These are phyloP conservation scores for Cryptococcus floricola DNA, from an alignment of 1,284 basidiomycete genomes.

Conservation along the genomic window DNA sequence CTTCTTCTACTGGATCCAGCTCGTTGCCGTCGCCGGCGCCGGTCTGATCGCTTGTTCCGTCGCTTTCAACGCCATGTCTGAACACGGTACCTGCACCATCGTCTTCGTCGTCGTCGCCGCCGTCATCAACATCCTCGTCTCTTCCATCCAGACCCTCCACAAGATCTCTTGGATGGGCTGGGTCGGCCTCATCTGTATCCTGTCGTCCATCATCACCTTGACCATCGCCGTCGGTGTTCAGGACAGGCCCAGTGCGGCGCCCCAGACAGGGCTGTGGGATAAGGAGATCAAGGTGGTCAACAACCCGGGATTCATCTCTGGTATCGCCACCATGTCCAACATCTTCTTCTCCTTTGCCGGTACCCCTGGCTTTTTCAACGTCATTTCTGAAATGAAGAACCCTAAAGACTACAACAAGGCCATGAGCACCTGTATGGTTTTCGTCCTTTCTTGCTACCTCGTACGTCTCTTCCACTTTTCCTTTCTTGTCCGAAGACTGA, in stretches of 20 bases:
- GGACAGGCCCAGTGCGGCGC: conserved; percentile 35
- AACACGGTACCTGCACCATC: conserved; percentile 43
- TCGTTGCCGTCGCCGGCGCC: conserved; percentile 28
- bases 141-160: conserved; percentile 29
- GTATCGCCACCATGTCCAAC: conserved; percentile 40
- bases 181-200: conserved; percentile 31
- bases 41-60: conserved; percentile 39
- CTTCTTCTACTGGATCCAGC: conserved; percentile 28
- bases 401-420: conserved; percentile 28
- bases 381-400: conserved; percentile 48
- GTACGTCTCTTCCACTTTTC: conserved; percentile 19
- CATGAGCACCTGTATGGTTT: conserved; percentile 24
- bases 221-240: conserved; percentile 46
- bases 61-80: conserved; percentile 47
- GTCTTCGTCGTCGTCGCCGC: conserved; percentile 38
- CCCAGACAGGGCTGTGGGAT: conserved; percentile 1
- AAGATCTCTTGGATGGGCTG: conserved; percentile 46
- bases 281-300: conserved; percentile 31
- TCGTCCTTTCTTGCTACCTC: conserved; percentile 39
- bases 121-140: conserved; percentile 4
- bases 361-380: conserved; percentile 37
- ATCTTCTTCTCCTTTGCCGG: conserved; percentile 42
- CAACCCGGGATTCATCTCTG: conserved; percentile 35
- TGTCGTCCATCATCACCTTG: conserved; percentile 42
- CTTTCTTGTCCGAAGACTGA: conserved; percentile 3